Evolutionary conservation across 768 basidiomycete genomes (phyloP).

Genomic region (Suillus alpinus): DNA sequence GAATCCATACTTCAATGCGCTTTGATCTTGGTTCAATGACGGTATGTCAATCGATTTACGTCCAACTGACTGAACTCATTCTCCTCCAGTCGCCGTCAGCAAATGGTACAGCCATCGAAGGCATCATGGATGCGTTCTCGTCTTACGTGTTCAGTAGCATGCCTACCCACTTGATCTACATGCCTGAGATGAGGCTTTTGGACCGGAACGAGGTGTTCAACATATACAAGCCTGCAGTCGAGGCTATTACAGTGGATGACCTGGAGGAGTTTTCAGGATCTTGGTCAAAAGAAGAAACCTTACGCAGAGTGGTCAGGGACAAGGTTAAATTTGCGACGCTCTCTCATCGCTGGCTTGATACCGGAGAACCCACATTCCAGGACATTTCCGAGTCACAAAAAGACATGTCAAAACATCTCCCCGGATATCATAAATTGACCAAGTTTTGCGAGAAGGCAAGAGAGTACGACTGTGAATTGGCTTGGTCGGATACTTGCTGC

Average conservation of each 20-base stretch:
- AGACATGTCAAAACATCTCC: neutral
- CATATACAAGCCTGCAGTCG: neutral
- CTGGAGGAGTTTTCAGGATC: neutral
- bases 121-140: neutral
- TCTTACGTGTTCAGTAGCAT: constrained; percentile 18
- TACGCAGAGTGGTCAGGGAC: neutral
- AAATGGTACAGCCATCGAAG: neutral
- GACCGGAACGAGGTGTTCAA: constrained; percentile 7
- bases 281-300: neutral
- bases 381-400: constrained; percentile 6
- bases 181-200: constrained; percentile 16
- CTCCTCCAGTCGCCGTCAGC: neutral
- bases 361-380: constrained; percentile 14
- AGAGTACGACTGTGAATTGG: constrained; percentile 18
- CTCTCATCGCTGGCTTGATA: constrained; percentile 20
- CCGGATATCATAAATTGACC: constrained; percentile 17
- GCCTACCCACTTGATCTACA: constrained; percentile 15
- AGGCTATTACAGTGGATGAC: constrained; percentile 5
- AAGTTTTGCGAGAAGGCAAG: constrained; percentile 16
- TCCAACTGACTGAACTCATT: neutral
- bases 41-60: neutral
- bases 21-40: neutral
- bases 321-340: constrained; percentile 4
- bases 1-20: too few species aligned
- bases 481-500: constrained; percentile 23